phyloP scores from a whole-genome alignment of 106 monocot genomes.

The Posidonia australis region DNA sequence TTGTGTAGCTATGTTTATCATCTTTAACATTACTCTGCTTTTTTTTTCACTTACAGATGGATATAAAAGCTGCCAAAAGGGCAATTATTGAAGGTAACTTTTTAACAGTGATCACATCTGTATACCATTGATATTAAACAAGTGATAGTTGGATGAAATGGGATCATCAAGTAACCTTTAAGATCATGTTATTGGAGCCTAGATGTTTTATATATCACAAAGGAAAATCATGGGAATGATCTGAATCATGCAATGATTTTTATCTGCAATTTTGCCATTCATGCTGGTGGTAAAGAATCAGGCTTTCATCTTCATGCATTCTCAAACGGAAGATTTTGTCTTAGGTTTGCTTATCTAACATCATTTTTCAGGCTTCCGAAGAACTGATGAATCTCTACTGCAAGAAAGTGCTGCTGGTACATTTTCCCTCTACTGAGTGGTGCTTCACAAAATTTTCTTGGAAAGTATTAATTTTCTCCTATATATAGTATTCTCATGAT shows the following conservation, averaged over 20 bases:
- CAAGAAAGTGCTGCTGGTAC: conserved; percentile 64
- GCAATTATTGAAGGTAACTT: conserved; percentile 67
- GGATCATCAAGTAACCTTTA: too few relatives aligned
- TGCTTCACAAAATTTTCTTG: neutral
- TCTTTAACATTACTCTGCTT: neutral
- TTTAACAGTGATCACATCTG: neutral
- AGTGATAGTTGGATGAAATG: too few relatives aligned
- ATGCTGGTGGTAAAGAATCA: too few relatives aligned
- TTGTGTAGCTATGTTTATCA: neutral
- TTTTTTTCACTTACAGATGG: conserved; percentile 39
- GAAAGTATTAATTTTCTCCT: neutral
- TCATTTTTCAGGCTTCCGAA: conserved; percentile 53
- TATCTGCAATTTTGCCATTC: too few relatives aligned
- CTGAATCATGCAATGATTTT: too few relatives aligned
- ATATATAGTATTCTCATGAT: neutral
- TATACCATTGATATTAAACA: too few relatives aligned
- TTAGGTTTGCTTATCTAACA: too few relatives aligned
- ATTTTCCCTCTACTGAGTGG: neutral
- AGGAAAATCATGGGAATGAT: too few relatives aligned
- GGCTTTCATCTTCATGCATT: too few relatives aligned
- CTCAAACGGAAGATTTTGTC: too few relatives aligned
- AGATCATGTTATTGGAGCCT: too few relatives aligned
- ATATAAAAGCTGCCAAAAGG: conserved; percentile 62
- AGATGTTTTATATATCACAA: too few relatives aligned
- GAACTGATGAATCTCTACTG: conserved; percentile 57